Conservation (phyloP, 352 stramenopile genomes). For the Achlya hypogyna region DNA sequence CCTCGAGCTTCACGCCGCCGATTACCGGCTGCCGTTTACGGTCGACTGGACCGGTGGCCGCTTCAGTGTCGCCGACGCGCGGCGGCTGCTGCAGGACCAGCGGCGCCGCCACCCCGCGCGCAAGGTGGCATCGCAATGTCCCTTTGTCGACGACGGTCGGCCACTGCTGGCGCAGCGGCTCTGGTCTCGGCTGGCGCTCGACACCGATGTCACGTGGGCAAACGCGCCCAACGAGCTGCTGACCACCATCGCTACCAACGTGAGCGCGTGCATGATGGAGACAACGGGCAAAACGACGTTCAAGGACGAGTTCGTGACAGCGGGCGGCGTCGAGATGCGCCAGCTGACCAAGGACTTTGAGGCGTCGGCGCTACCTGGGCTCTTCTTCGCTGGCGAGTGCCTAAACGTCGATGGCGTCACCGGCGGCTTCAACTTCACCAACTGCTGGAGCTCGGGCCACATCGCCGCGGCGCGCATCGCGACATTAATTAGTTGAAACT, state of each 20-base stretch:
- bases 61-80: not conserved
- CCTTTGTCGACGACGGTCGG: constrained; percentile 14
- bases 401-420: constrained; percentile 81
- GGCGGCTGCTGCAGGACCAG: constrained; percentile 7
- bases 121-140: constrained; percentile 22
- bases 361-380: constrained; percentile 38
- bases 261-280: not conserved
- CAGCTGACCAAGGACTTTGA: constrained; percentile 69
- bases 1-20: constrained; percentile 40
- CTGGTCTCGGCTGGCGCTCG: constrained; percentile 25
- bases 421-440: constrained; percentile 75
- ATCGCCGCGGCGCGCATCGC: constrained; percentile 36
- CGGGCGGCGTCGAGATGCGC: constrained; percentile 59
- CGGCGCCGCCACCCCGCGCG: constrained; percentile 18
- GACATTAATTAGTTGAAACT: constrained; percentile 18
- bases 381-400: constrained; percentile 68
- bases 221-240: constrained; percentile 1
- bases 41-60: constrained; percentile 37
- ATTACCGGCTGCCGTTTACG: constrained; percentile 44
- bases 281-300: constrained; percentile 40
- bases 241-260: not conserved
- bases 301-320: constrained; percentile 86
- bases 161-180: constrained; percentile 24
- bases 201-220: constrained; percentile 22
- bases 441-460: constrained; percentile 58